Base-by-base conservation (phyloP, 1,139 yeast genomes). In the Zygosaccharomyces sapae region DNA sequence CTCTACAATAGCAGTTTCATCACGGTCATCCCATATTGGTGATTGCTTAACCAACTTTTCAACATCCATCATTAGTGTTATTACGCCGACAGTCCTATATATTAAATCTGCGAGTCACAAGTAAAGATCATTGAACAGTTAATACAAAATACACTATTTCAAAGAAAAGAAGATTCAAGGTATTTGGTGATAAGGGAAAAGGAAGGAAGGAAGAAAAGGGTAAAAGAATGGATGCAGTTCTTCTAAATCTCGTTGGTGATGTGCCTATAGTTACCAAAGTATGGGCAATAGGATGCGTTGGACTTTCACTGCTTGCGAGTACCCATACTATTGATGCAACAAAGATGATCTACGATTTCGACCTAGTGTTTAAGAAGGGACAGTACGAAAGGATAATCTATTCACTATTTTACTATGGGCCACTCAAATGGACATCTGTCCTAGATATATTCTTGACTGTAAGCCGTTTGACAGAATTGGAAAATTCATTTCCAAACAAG, bases 321-420 rank as follows among this genome's bases (percentile, higher is more conserved):
- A 53, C 60, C 3, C 52, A 57, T 8, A 41, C 61, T 2, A 46
- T 63, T 4, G 60, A 60, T 29, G 44, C 55, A 2, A 43, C 56
- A 3, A 56, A 55, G 47, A 45, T 54, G 22, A 38, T 61, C 22
- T 63, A 62, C 47, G 58, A 51, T 38, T 63, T 54, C 48, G 67
- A 63, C 33, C 49, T 61, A 22, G 65, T 56, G 12, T 61, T 63
- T 49, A 55, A 51, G 43, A 62, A 54, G 44, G 57, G 60, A 8
- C 66, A 63, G 40, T 63, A 59, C 33, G 53, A 52, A 43, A 49
- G 66, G 41, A 44, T 63, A 16, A 9, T 62, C 9, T 57, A 57
- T 37, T 62, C 67, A 3, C 33, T 63, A 9, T 60, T 63, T 38
- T 57, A 62, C 47, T 54, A 52, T 41, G 66, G 66, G 3, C 52